phyloP scores from a whole-genome alignment of 352 stramenopile species.

The Globisporangium yorkense region DNA sequence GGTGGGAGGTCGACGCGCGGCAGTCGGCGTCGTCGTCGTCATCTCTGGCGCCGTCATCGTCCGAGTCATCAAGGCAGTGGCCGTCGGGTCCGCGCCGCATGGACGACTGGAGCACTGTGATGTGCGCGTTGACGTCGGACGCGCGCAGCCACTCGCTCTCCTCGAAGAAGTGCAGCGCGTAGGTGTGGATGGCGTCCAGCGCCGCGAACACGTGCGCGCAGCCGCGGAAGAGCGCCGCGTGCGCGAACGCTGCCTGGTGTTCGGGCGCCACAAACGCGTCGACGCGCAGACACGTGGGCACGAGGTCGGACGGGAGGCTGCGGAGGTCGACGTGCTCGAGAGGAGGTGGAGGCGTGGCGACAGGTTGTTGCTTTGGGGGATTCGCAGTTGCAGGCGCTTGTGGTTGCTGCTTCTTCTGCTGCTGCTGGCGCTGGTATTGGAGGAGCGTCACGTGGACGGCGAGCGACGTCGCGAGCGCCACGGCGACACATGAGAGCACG shows the following conservation, averaged over 20 bases:
- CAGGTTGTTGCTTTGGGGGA: background rate
- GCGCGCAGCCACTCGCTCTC: constrained; percentile 28
- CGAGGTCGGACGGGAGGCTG: constrained; percentile 12
- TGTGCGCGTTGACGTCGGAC: constrained; percentile 24
- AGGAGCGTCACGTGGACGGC: constrained; percentile 13
- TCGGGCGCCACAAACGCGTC: constrained; percentile 40
- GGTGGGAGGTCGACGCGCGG: constrained; percentile 17
- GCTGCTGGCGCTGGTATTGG: background rate
- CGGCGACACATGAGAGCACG: constrained; percentile 32
- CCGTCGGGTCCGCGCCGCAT: constrained; percentile 24
- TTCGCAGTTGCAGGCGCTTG: background rate
- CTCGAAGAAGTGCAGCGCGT: constrained; percentile 44
- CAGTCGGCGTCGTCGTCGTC: constrained; percentile 4
- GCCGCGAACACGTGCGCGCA: constrained; percentile 54
- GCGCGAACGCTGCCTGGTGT: constrained; percentile 40
- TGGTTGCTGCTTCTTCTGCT: background rate
- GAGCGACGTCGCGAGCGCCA: constrained; percentile 34
- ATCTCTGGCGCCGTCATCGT: constrained; percentile 31
- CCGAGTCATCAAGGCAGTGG: constrained; percentile 24
- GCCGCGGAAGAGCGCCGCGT: constrained; percentile 43
- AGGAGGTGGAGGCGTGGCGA: background rate
- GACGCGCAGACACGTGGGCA: constrained; percentile 39
- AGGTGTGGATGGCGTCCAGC: constrained; percentile 58
- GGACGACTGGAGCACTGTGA: constrained; percentile 34
- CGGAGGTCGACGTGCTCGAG: constrained; percentile 18